These are phyloP conservation scores for Blepharisma japonicum DNA, from an alignment of 73 alveolate species.

Conservation along the genomic window DNA sequence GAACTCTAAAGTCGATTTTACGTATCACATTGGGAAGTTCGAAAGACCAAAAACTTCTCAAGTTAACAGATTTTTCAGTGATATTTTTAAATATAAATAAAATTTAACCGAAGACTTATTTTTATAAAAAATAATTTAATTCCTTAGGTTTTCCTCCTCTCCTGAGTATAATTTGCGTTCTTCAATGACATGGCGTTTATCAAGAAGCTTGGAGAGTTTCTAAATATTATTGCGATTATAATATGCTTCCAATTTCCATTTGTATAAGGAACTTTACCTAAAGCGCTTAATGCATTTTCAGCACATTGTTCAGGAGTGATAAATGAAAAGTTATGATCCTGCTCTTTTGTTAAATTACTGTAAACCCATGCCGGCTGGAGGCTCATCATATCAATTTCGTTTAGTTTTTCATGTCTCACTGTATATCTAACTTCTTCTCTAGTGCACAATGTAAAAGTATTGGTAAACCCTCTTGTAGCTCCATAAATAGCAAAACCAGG, in stretches of 20 bases:
- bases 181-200: too few species aligned
- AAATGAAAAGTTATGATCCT: neutral
- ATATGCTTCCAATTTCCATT: conserved; percentile 44
- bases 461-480: conserved; percentile 31
- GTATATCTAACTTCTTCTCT: conserved; percentile 20
- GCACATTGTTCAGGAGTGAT: conserved; percentile 53
- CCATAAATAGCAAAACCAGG: conserved; percentile 40
- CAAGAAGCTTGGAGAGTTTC: neutral
- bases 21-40: too few species aligned
- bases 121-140: too few species aligned
- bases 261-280: conserved; percentile 41
- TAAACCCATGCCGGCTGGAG: conserved; percentile 41
- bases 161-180: too few species aligned
- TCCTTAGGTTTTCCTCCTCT: too few species aligned
- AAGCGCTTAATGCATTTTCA: conserved; percentile 37
- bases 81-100: too few species aligned
- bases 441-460: conserved; percentile 21
- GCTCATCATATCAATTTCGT: conserved; percentile 44
- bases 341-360: conserved; percentile 33
- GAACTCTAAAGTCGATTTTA: too few species aligned
- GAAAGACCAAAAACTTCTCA: too few species aligned
- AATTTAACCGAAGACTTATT: too few species aligned
- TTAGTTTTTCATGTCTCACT: conserved; percentile 36
- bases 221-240: neutral
- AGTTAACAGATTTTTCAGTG: too few species aligned